Base-by-base conservation (phyloP, 2,329 filamentous ascomycete species). In the Penicillium olsonii region DNA sequence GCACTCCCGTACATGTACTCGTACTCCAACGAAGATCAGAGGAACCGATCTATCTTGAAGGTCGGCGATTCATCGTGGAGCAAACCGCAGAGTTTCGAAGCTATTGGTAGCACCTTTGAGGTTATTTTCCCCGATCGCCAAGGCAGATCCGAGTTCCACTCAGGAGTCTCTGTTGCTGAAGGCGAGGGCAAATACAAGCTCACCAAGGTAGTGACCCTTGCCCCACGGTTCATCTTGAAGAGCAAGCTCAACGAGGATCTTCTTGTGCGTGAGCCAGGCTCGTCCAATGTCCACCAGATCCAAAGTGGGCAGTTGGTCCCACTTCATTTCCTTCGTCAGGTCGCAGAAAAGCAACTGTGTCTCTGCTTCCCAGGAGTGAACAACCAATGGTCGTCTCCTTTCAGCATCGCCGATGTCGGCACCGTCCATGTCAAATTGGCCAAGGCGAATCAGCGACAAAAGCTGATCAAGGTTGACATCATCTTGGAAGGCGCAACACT, bases 121-220 rank as follows among this genome's bases (percentile, higher is more conserved):
- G 88, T 96, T 29, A 83, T 94, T 27, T 78, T 99, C 27, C 87
- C 88, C 42, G 90, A 91, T 0, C 74, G 81, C 2, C 82, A 80
- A 35, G 85, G 83, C 37, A 78, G 82, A 54, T 86, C 86, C 2
- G 94, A 99, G 69, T 92, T 97, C 63, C 91, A 97, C 63, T 81
- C 95, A 6, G 94, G 94, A 39, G 84, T 99, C 41, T 92, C 87
- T 2, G 87, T 99, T 24, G 84, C 89, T 50, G 87, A 95, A 50
- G 94, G 94, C 10, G 88, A 96, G 64, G 94, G 94, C 63, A 99
- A 99, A 72, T 99, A 97, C 77, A 97, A 96, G 70, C 79, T 99
- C 77, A 95, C 90, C 15, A 97, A 96, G 74, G 88, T 96, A 11
- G 89, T 99, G 20, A 96, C 92, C 0, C 82, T 99, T 34, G 86